phyloP scores from a whole-genome alignment of 805 yeast genomes.

The Zygoascus flipseniorum region DNA sequence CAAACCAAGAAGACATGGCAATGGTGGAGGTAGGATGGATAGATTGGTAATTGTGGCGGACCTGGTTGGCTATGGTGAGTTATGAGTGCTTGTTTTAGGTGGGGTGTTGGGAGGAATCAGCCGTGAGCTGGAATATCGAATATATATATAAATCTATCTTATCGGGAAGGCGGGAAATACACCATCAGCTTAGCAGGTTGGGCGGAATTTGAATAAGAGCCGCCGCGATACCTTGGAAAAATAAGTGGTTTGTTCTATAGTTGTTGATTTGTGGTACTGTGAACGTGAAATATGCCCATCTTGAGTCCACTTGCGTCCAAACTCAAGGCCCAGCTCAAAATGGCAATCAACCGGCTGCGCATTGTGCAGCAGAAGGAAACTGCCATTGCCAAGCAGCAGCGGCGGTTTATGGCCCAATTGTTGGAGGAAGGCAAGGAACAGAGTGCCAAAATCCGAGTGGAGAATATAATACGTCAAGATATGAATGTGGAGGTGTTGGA shows the following conservation, averaged over 20 bases:
- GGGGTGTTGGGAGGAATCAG: background rate
- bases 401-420: constrained; percentile 64
- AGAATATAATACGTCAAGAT: constrained; percentile 76
- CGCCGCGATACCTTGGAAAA: too few species aligned
- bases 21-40: background rate
- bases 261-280: background rate
- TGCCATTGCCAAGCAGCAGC: constrained; percentile 66
- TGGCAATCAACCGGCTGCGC: constrained; percentile 63
- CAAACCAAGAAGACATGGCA: constrained; percentile 29
- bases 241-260: too few species aligned
- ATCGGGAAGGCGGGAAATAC: background rate
- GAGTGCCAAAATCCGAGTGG: constrained; percentile 77
- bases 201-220: too few species aligned
- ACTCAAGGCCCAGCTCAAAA: constrained; percentile 36
- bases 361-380: constrained; percentile 66
- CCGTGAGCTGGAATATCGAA: background rate
- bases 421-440: constrained; percentile 64
- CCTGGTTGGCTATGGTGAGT: too few species aligned
- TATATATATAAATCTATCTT: too few species aligned
- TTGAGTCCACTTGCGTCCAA: constrained; percentile 10
- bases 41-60: background rate
- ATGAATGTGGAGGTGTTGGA: constrained; percentile 72
- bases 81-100: too few species aligned
- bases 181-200: background rate
- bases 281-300: constrained; percentile 1